Conservation (phyloP, 148 eudicot species). For the Simmondsia chinensis region DNA sequence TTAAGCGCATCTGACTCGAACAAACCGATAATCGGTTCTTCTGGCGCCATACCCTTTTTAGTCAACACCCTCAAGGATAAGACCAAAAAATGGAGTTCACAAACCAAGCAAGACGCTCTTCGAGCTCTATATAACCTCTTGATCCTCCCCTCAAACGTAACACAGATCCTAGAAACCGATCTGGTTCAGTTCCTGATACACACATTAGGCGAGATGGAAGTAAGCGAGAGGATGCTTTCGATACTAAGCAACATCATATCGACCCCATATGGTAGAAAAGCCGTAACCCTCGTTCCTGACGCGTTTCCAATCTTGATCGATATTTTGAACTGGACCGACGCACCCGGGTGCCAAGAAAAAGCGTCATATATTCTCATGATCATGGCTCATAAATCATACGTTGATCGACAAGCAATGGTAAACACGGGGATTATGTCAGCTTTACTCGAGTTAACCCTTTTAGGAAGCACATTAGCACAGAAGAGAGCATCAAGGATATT, state of each 20-base stretch:
- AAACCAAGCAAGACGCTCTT: constrained; percentile 62
- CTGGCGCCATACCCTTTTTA: constrained; percentile 66
- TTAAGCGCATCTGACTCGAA: constrained; percentile 84
- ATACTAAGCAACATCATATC: constrained; percentile 63
- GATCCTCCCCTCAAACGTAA: constrained; percentile 44
- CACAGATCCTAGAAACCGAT: constrained; percentile 45
- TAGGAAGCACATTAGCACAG: constrained; percentile 84
- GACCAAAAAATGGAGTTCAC: constrained; percentile 24
- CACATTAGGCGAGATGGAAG: constrained; percentile 59
- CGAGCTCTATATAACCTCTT: constrained; percentile 83
- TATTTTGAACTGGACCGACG: constrained; percentile 76
- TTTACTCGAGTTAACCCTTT: constrained; percentile 73
- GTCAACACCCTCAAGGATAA: constrained; percentile 38
- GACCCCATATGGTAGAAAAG: constrained; percentile 53
- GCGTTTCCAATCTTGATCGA: constrained; percentile 49
- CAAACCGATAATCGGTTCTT: constrained; percentile 75
- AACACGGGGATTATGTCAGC: constrained; percentile 68
- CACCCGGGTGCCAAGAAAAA: constrained; percentile 88
- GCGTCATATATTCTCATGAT: constrained; percentile 77
- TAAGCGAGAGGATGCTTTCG: constrained; percentile 69
- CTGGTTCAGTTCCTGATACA: constrained; percentile 37
- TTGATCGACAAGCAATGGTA: constrained; percentile 64
- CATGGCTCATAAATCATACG: constrained; percentile 83
- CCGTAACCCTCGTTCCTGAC: constrained; percentile 36
- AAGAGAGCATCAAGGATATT: constrained; percentile 86